Evolutionary conservation across 306 rosid species (phyloP).

Genomic region (Amphicarpaea edgeworthii): DNA sequence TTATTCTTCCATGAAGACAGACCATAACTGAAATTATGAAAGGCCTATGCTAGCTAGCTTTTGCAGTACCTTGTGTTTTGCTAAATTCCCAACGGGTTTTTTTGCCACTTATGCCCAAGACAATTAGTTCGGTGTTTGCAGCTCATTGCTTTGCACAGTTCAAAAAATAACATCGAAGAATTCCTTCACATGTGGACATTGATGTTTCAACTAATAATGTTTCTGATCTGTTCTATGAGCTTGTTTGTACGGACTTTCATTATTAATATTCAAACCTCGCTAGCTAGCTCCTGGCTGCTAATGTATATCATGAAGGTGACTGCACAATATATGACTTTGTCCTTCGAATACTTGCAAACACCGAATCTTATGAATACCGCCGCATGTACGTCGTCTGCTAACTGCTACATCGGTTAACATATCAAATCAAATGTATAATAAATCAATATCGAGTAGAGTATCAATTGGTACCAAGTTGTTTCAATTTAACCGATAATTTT

Average conservation of each 20-base stretch:
- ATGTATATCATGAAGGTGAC: slow-evolving; percentile 31
- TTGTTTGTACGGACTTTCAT: too few relatives aligned
- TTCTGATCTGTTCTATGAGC: neutral
- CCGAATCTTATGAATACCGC: neutral
- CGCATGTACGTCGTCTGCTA: too few relatives aligned
- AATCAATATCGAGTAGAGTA: too few relatives aligned
- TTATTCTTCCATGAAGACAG: slow-evolving; percentile 40
- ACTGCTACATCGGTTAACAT: too few relatives aligned
- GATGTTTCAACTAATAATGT: slow-evolving; percentile 51
- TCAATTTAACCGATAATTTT: too few relatives aligned
- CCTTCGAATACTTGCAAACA: neutral
- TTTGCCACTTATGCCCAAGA: slow-evolving; percentile 45
- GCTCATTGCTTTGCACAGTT: slow-evolving; percentile 12
- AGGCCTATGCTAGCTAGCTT: neutral
- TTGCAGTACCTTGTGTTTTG: slow-evolving; percentile 29
- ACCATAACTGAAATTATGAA: slow-evolving; percentile 39
- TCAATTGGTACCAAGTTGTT: too few relatives aligned
- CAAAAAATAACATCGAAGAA: slow-evolving; percentile 27
- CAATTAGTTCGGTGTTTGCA: slow-evolving; percentile 12
- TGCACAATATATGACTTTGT: slow-evolving; percentile 35
- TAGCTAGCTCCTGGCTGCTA: slow-evolving; percentile 1
- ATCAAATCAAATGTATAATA: too few relatives aligned
- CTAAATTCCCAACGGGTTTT: neutral
- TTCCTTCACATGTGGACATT: slow-evolving; percentile 36
- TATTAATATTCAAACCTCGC: slow-evolving; percentile 17